Evolutionary conservation across 2,329 filamentous ascomycete genomes (phyloP), one percentile per base, ranked within the genome.

Genomic region (Xylaria sp.): DNA sequence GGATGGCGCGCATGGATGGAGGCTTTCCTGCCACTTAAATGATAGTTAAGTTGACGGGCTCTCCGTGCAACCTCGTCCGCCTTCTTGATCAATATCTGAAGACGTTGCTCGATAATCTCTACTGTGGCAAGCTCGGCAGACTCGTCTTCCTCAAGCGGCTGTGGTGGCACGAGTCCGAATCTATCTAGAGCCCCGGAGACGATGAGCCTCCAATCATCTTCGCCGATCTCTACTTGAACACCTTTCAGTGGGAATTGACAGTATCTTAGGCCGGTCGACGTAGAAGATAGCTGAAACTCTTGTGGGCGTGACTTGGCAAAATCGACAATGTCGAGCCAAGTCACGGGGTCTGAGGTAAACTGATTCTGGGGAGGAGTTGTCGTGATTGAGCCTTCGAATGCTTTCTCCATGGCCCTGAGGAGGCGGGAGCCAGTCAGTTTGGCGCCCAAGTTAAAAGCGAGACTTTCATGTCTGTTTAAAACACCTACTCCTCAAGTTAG

Each of bases 131-230:
- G 81, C 78, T 97, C 94, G 73, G 94, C 93, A 77, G 91, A 89
- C 81, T 97, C 94, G 77, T 97, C 94, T 77, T 97, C 93, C 67
- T 92, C 89, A 58, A 96, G 90, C 0, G 93, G 93, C 72, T 94
- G 90, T 15, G 91, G 90, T 1, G 93, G 91, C 20, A 94, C 93
- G 80, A 94, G 88, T 20, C 76, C 76, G 67, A 87, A 84, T 77
- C 93, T 91, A 79, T 97, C 92, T 12, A 94, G 88, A 73, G 93
- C 92, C 34, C 94, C 93, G 48, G 92, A 94, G 64, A 90, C 89
- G 73, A 97, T 94, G 73, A 97, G 83, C 51, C 94, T 87, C 85
- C 91, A 97, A 78, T 97, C 94, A 78, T 97, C 93, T 79, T 97
- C 93, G 20, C 89, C 90, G 70, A 97, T 95, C 81, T 97, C 93